Evolutionary conservation across 2,329 filamentous ascomycete species (phyloP), one percentile per base, ranked within the genome.

Genomic region (Colletotrichum caudatum): DNA sequence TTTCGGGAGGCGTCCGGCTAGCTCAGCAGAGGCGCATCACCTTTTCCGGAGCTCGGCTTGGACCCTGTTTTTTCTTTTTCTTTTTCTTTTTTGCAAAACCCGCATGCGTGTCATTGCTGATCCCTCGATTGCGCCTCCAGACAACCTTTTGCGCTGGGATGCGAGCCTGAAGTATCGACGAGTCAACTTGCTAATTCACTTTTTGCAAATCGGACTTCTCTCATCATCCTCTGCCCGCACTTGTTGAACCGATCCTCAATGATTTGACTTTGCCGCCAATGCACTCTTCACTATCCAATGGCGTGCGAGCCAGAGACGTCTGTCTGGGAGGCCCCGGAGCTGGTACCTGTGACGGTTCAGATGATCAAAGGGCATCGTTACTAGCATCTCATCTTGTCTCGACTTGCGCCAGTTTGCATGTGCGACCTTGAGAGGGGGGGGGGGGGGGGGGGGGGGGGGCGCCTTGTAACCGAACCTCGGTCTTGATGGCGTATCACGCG

Each of bases 11-110:
- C 39, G 64, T 51, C 23, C 65, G 41, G 12, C 29, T 41, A 64
- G 35, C 8, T 14, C 9, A 37, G 23, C n/a, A 23, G 26, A 57
- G 59, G 59, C 51, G 58, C 64, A 41, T 69, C 59, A n/a, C 26
- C 46, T 53, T 54, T 23, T 44, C 50, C 61, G 50, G 35, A 50
- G 44, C 39, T 44, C 53, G 53, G 37, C 59, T 59, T 72, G 65
- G 69, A 72, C 69, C 69, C 69, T 69, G 54, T 6, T 11, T 26
- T n/a, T n/a, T n/a, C n/a, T n/a, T n/a, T n/a, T n/a, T n/a, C n/a
- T n/a, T n/a, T n/a, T n/a, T n/a, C n/a, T n/a, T n/a, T n/a, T 48
- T 48, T 48, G 11, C 20, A 14, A 63, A 14, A 63, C 51, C 62
- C 35, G 57, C 54, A 59, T 54, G 54, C 59, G 56, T 54, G 23